These are phyloP conservation scores for Furcasterigmium sp. DNA, from an alignment of 2,329 filamentous ascomycete genomes.

Conservation along the genomic window DNA sequence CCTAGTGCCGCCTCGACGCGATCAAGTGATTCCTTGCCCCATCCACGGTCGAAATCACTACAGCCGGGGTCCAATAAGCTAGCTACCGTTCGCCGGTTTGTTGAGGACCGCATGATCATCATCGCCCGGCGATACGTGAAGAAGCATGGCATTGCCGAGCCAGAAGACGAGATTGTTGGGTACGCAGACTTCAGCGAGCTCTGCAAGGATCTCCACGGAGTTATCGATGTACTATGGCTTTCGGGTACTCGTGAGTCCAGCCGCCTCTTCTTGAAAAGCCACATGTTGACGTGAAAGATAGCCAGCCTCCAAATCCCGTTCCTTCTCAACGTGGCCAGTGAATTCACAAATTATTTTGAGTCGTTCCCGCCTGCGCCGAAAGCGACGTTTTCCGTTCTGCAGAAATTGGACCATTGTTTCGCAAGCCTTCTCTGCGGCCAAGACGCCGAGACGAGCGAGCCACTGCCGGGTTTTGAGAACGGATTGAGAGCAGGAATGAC, in stretches of 20 bases:
- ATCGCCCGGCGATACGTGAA: constrained; percentile 56
- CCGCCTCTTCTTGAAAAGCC: not conserved
- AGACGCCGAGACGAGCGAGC: constrained; percentile 59
- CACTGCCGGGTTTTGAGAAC: constrained; percentile 65
- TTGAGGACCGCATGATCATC: constrained; percentile 46
- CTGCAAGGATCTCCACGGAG: constrained; percentile 65
- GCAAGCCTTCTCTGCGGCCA: constrained; percentile 65
- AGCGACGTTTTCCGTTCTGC: constrained; percentile 65
- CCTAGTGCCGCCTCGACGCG: constrained; percentile 42
- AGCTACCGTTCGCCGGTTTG: constrained; percentile 52
- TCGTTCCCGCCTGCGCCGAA: constrained; percentile 65
- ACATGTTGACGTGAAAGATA: constrained; percentile 23
- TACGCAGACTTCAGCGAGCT: constrained; percentile 63
- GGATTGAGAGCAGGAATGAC: constrained; percentile 62
- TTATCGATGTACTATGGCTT: constrained; percentile 81
- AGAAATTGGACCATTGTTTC: constrained; percentile 81
- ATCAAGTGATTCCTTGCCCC: constrained; percentile 39
- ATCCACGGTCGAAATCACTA: constrained; percentile 47
- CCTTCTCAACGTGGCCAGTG: constrained; percentile 69
- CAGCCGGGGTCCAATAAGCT: constrained; percentile 55
- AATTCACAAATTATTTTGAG: constrained; percentile 66
- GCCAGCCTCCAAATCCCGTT: constrained; percentile 79
- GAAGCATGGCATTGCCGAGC: constrained; percentile 44
- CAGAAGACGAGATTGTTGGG: constrained; percentile 42
- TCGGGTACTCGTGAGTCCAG: constrained; percentile 70